Evolutionary conservation across 768 basidiomycete genomes (phyloP), one percentile per base, ranked within the genome.

Genomic region (Calvatia gigantea): DNA sequence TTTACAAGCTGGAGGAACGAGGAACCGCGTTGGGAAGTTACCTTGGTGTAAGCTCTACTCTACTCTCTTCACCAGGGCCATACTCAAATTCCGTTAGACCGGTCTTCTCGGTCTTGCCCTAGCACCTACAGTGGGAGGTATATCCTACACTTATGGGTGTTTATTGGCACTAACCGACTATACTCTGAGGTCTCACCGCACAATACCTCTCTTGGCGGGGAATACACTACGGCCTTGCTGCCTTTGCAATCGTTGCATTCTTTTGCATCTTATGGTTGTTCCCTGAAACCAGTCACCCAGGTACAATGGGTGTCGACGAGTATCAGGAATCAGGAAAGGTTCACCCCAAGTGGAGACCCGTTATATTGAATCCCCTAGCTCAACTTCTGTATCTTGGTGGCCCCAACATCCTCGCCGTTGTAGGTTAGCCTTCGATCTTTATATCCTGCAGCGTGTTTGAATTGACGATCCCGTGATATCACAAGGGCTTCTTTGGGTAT

Each of bases 271-370:
- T 65, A 1, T 39, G 76, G 1, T 75, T 76, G 53, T 76, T 87
- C 21, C 87, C 86, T 0, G 87, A 89, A 61, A 89, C 87, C 0
- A 80, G 78, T 41, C 83, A 85, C 58, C 86, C 87, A 0, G 78
- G 81, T 2, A 64, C 76, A 1, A 70, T 76, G 41, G 82, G 84
- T 0, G 69, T 85, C 0, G 84, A 85, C 46, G 80, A 81, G 58
- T 42, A 69, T n/a, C 51, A 66, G 29, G 80, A 80, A 57, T 32
- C 67, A 9, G 44, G 63, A 3, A 60, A 60, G 3, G 60, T 54
- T 3, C 69, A 57, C 23, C 52, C 41, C 19, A 51, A 39, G 43
- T 61, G 60, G 59, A 56, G 54, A 31, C 67, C 73, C 33, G 69
- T 80, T 1, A 76, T 76, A 62, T 55, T 87, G 19, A 87, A 86